Percentiles rank a stretch among this genome's conserved stretches.
phyloP scores from a whole-genome alignment of 805 yeast genomes.

The Komagataella mondaviorum region DNA sequence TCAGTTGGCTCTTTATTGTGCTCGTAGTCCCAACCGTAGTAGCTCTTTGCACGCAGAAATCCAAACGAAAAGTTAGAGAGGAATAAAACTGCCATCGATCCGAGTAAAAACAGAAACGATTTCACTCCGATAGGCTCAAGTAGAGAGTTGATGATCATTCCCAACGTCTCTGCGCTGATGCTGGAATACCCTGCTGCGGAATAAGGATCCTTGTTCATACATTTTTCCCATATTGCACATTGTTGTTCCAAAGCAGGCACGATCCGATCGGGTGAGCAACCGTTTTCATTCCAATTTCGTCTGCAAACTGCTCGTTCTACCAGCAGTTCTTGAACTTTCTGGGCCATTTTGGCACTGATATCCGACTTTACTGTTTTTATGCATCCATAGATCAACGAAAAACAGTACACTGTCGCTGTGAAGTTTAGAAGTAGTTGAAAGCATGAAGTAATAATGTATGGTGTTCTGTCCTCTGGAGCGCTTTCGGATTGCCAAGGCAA shows the following conservation, averaged over 20 bases:
- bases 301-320: slow-evolving; percentile 43
- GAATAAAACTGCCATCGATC: slow-evolving; percentile 27
- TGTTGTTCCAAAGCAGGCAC: slow-evolving; percentile 44
- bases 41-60: slow-evolving; percentile 42
- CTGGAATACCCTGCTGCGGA: slow-evolving; percentile 36
- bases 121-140: slow-evolving; percentile 58
- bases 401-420: slow-evolving; percentile 27
- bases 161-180: slow-evolving; percentile 49
- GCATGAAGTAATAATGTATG: slow-evolving; percentile 49
- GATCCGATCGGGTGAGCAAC: slow-evolving; percentile 39
- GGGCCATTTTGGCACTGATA: slow-evolving; percentile 34
- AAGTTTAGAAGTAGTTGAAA: slow-evolving; percentile 42
- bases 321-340: slow-evolving; percentile 27
- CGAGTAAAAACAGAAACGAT: slow-evolving; percentile 29
- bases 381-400: slow-evolving; percentile 27
- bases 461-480: slow-evolving; percentile 34
- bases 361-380: slow-evolving; percentile 40
- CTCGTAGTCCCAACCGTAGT: slow-evolving; percentile 21
- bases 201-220: slow-evolving; percentile 48
- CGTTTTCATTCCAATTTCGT: slow-evolving; percentile 35
- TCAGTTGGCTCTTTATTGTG: background rate
- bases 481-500: slow-evolving; percentile 44
- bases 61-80: slow-evolving; percentile 55
- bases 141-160: slow-evolving; percentile 45
- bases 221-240: slow-evolving; percentile 51